Evolutionary conservation across 495 filamentous ascomycete species (phyloP).

Genomic region (Paragyromitra xinjiangensis): DNA sequence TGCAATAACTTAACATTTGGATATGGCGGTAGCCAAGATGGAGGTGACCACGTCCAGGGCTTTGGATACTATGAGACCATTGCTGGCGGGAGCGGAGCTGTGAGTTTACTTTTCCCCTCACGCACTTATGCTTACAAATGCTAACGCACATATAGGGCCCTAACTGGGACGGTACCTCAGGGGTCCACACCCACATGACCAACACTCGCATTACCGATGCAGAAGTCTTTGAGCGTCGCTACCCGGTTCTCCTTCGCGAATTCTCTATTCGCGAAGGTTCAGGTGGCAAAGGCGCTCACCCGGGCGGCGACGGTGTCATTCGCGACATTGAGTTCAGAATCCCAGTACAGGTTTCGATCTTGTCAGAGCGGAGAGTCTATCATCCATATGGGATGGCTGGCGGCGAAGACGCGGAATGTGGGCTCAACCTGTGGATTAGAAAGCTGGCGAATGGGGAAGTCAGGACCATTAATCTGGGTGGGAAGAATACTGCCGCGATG

Average conservation of each 20-base stretch:
- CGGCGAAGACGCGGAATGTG: slow-evolving; percentile 80
- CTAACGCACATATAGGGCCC: slow-evolving; percentile 63
- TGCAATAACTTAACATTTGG: slow-evolving; percentile 91
- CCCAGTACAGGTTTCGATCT: slow-evolving; percentile 85
- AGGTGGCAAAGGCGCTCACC: slow-evolving; percentile 77
- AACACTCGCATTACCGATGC: slow-evolving; percentile 97
- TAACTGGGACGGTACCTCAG: slow-evolving; percentile 85
- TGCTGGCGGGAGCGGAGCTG: slow-evolving; percentile 86
- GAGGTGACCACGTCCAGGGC: slow-evolving; percentile 69
- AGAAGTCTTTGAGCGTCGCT: slow-evolving; percentile 93
- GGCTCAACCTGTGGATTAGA: slow-evolving; percentile 87
- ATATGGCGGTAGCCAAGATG: slow-evolving; percentile 80
- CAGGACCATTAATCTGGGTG: slow-evolving; percentile 79
- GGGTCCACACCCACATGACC: slow-evolving; percentile 98
- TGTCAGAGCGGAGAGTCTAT: slow-evolving; percentile 87
- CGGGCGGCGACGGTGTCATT: slow-evolving; percentile 88
- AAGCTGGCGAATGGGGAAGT: slow-evolving; percentile 68
- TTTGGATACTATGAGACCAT: slow-evolving; percentile 99
- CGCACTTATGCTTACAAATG: neutral
- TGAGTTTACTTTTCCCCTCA: slow-evolving; percentile 21
- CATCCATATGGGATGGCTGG: slow-evolving; percentile 88
- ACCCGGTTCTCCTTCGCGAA: slow-evolving; percentile 84
- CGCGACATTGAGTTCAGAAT: slow-evolving; percentile 95
- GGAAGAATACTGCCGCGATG: slow-evolving; percentile 91
- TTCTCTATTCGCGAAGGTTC: slow-evolving; percentile 77